Evolutionary conservation across 1,139 yeast species (phyloP).

Genomic region (Saccharomyces uvarum): DNA sequence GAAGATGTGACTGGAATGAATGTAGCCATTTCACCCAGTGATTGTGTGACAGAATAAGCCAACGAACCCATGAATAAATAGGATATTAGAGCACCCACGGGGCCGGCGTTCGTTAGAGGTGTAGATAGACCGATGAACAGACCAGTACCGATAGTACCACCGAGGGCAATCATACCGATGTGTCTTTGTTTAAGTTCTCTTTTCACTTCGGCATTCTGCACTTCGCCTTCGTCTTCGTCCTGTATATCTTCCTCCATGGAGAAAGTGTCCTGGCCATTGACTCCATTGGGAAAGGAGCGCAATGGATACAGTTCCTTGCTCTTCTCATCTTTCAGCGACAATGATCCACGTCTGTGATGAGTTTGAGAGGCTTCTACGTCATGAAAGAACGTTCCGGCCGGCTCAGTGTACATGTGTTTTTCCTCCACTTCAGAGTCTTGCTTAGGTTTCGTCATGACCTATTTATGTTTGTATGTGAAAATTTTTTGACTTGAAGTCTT

Average conservation of each 20-base stretch:
- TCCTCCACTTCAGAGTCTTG: neutral
- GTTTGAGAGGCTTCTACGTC: neutral
- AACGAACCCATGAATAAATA: slow-evolving; percentile 60
- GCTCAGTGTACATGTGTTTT: neutral
- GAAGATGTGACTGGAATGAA: slow-evolving; percentile 68
- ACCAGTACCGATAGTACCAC: slow-evolving; percentile 70
- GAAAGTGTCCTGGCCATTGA: neutral
- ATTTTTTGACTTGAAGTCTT: neutral
- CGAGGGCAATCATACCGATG: slow-evolving; percentile 57
- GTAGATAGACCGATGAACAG: slow-evolving; percentile 50
- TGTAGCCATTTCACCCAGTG: slow-evolving; percentile 75
- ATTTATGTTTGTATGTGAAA: neutral
- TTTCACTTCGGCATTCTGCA: slow-evolving; percentile 36
- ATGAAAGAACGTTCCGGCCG: neutral
- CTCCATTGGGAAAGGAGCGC: slow-evolving; percentile 4
- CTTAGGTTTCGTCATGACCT: neutral
- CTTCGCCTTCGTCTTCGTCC: slow-evolving; percentile 29
- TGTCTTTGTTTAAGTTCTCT: slow-evolving; percentile 53
- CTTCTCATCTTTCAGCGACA: neutral
- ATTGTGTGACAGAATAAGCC: slow-evolving; percentile 60
- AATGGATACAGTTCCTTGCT: neutral
- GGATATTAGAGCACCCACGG: slow-evolving; percentile 57
- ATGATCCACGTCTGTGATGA: neutral
- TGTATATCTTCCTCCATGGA: slow-evolving; percentile 13
- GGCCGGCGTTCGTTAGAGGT: slow-evolving; percentile 51